Percentiles rank a stretch among this genome's conserved stretches.
phyloP scores from a whole-genome alignment of 1,284 basidiomycete species.

The Malassezia arunalokei region DNA sequence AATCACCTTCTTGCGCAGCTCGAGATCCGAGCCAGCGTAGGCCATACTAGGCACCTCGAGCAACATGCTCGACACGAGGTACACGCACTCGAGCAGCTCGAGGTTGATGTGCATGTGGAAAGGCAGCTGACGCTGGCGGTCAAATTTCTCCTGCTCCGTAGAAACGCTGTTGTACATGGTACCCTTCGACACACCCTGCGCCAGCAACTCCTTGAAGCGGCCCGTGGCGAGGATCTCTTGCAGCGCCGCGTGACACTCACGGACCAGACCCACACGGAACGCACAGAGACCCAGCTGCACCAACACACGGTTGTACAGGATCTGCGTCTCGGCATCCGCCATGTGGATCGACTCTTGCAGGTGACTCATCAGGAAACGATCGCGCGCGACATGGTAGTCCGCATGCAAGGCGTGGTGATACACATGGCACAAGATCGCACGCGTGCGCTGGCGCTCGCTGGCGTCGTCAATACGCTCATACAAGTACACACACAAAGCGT shows the following conservation, averaged over 20 bases:
- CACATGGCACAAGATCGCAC: constrained; percentile 93
- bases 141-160: constrained; percentile 91
- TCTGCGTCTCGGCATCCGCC: constrained; percentile 92
- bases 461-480: constrained; percentile 69
- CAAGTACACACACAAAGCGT: constrained; percentile 76
- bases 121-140: constrained; percentile 85
- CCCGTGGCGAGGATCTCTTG: constrained; percentile 94
- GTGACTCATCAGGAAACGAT: constrained; percentile 98
- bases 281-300: constrained; percentile 94
- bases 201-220: constrained; percentile 85
- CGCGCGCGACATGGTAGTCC: constrained; percentile 89
- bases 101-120: constrained; percentile 99
- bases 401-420: constrained; percentile 86
- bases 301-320: constrained; percentile 91
- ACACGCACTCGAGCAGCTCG: constrained; percentile 90
- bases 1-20: constrained; percentile 60
- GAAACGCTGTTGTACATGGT: constrained; percentile 69
- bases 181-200: constrained; percentile 78
- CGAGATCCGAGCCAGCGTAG: constrained; percentile 82
- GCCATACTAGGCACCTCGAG: constrained; percentile 92
- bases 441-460: constrained; percentile 71
- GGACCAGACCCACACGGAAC: constrained; percentile 86
- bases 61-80: constrained; percentile 95
- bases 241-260: constrained; percentile 80
- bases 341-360: constrained; percentile 90